Evolutionary conservation across 129 eudicot species (phyloP), one percentile per base, ranked within the genome.

Genomic region (Centella asiatica): DNA sequence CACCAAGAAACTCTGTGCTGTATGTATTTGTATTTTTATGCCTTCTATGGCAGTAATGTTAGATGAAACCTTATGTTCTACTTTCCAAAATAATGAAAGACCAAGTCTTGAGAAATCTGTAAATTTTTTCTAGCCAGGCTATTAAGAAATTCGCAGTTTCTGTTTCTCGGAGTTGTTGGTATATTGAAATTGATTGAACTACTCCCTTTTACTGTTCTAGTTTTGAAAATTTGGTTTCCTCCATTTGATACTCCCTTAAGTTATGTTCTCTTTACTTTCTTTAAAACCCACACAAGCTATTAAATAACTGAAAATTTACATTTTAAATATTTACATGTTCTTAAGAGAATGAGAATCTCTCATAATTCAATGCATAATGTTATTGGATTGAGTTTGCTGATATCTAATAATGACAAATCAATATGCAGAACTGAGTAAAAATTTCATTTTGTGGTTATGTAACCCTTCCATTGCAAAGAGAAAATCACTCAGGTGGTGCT

Each of bases 1-100:
- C 75, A 83, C 90, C 23, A 84, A 84, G 75, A 92, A 87, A 51
- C 95, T 87, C 46, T 92, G 99, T 59, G 90, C 96, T 48, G 99
- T 92, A 84, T 45, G 96, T 79, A 50, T 65, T 20, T 28, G 0
- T 55, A 37, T 5, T 31, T 39, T 2, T 56, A 18, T 5, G 17
- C 24, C 10, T 1, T 18, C 14, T 3, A 6, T 15, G 25, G n/a
- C n/a, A n/a, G n/a, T n/a, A n/a, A n/a, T n/a, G n/a, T n/a, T n/a
- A n/a, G n/a, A n/a, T n/a, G n/a, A n/a, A n/a, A n/a, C n/a, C n/a
- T n/a, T n/a, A n/a, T n/a, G n/a, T n/a, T n/a, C n/a, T n/a, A n/a
- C n/a, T n/a, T n/a, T n/a, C n/a, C n/a, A n/a, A n/a, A n/a, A n/a
- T n/a, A n/a, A n/a, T n/a, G n/a, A n/a, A n/a, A n/a, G n/a, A n/a